Conservation (phyloP, 2,329 filamentous ascomycete genomes). For the Fusarium nisikadoi region DNA sequence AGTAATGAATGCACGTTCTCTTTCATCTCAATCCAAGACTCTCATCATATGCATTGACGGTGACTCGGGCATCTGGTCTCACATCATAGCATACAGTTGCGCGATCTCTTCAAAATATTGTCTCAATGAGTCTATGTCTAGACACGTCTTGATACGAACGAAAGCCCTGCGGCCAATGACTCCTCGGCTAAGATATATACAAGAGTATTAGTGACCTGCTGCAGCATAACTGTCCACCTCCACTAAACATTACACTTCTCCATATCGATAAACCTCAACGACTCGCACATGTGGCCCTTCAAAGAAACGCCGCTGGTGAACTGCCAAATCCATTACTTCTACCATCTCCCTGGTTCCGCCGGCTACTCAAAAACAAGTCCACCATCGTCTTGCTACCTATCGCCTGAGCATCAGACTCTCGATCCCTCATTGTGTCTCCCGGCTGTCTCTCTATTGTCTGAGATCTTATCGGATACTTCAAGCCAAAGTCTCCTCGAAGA, state of each 20-base stretch:
- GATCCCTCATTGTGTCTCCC: not conserved
- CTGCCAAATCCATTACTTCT: constrained; percentile 44
- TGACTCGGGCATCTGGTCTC: no score
- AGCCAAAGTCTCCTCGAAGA: not conserved
- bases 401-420: constrained; percentile 47
- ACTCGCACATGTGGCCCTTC: not conserved
- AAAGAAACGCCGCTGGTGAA: constrained; percentile 49
- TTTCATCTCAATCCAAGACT: not conserved
- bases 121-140: not conserved
- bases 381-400: constrained; percentile 64
- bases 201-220: constrained; percentile 4
- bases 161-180: not conserved
- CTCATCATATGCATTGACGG: no score
- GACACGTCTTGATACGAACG: not conserved
- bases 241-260: not conserved
- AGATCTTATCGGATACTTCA: constrained; percentile 5
- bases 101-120: no score
- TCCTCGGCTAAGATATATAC: constrained; percentile 20
- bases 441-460: constrained; percentile 7
- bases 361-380: constrained; percentile 63
- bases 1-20: not conserved
- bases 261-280: not conserved
- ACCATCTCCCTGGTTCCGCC: constrained; percentile 55
- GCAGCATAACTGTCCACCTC: not conserved
- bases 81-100: not conserved